Evolutionary conservation across 139 green algal genomes (phyloP).

Genomic region (Chlamydomonas asymmetrica): DNA sequence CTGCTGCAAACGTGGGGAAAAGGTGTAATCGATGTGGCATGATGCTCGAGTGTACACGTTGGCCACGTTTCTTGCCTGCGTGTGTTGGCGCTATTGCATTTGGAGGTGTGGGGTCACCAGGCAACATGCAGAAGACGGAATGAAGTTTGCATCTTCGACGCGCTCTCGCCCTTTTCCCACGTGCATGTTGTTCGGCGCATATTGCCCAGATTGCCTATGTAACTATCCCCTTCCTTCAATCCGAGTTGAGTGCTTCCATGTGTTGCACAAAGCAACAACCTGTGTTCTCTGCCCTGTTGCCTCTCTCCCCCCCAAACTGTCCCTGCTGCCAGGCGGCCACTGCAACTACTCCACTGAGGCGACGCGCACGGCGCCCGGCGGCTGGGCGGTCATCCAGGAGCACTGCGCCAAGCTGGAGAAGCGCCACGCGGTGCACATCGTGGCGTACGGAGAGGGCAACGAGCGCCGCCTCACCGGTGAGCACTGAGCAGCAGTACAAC

Average conservation of each 20-base stretch:
- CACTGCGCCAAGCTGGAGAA: slow-evolving; percentile 90
- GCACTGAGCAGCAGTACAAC: no score
- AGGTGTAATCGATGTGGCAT: no score
- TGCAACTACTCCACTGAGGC: slow-evolving; percentile 95
- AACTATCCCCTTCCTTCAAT: not conserved
- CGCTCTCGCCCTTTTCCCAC: not conserved
- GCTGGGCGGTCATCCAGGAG: slow-evolving; percentile 88
- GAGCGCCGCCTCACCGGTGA: slow-evolving; percentile 95
- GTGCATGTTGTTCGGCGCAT: not conserved
- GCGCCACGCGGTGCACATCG: slow-evolving; percentile 65
- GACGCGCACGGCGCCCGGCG: slow-evolving; percentile 69
- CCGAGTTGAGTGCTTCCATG: not conserved
- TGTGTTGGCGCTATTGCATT: no score
- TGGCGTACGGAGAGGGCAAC: slow-evolving; percentile 81
- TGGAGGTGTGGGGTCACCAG: no score
- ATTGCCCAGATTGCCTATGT: not conserved
- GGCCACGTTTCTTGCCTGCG: no score
- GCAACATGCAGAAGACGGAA: no score
- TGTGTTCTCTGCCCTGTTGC: not conserved
- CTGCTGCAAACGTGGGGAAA: no score
- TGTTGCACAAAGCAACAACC: not conserved
- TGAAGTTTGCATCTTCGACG: no score
- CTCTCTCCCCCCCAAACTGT: not conserved
- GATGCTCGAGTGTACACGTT: no score
- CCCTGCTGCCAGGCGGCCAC: slow-evolving; percentile 65